phyloP scores from a whole-genome alignment of 345 rosid species.

The Citrus mangshanensis region DNA sequence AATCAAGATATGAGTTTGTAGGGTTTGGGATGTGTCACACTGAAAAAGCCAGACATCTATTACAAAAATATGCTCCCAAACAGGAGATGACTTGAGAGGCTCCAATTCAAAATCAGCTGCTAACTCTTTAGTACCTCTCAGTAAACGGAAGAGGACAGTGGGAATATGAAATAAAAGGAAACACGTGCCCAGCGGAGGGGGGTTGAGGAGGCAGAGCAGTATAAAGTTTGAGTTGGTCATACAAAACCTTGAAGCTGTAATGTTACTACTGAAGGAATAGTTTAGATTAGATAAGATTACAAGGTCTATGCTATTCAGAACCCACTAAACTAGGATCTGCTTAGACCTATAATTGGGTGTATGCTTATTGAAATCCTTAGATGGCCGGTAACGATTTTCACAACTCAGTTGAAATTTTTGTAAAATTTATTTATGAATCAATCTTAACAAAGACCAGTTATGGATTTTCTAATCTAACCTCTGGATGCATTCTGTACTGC shows the following conservation, averaged over 20 bases:
- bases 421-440: background rate
- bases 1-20: background rate
- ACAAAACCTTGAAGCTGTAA: background rate
- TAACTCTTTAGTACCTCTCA: background rate
- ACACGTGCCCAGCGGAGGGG: too few relatives aligned
- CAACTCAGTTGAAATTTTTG: background rate
- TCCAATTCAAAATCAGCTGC: background rate
- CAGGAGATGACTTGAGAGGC: background rate
- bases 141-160: background rate
- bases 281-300: background rate
- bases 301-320: background rate
- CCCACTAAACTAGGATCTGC: background rate
- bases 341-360: background rate
- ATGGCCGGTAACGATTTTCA: background rate
- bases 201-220: too few relatives aligned
- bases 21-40: background rate
- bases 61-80: background rate
- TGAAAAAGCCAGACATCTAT: background rate
- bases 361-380: background rate
- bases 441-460: background rate
- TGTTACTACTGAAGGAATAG: background rate
- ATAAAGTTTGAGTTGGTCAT: background rate
- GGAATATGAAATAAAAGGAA: background rate
- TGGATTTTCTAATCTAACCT: conserved; percentile 42
- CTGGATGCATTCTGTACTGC: conserved; percentile 97